These are phyloP conservation scores for Haplosporangium gracile DNA, from an alignment of 192 early-diverging fungal genomes.

Conservation along the genomic window DNA sequence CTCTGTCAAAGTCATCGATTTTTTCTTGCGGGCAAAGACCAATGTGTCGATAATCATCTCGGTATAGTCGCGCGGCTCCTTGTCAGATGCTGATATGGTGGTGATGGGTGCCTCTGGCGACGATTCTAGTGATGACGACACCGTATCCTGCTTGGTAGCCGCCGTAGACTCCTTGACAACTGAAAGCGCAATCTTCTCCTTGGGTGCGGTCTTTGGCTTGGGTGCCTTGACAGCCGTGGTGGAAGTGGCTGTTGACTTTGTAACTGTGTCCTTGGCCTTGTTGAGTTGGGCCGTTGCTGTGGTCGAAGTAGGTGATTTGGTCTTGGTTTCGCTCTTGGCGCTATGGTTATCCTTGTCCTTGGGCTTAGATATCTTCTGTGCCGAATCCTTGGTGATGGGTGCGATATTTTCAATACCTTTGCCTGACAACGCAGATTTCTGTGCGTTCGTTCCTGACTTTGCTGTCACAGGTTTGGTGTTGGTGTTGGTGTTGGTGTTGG, in stretches of 20 bases:
- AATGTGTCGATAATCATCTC: conserved; percentile 67
- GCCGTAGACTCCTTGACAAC: conserved; percentile 2
- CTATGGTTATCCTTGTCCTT: conserved; percentile 8
- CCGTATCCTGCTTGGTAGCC: neutral
- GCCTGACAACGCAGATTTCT: neutral
- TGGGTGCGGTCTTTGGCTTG: neutral
- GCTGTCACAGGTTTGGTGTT: neutral
- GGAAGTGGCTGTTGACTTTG: neutral
- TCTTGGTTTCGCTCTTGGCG: neutral
- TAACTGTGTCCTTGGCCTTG: neutral
- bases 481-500: neutral
- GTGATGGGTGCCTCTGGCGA: neutral
- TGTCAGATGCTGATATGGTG: conserved; percentile 4
- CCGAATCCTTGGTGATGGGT: conserved; percentile 5
- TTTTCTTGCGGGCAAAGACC: conserved; percentile 65
- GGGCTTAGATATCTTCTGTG: neutral
- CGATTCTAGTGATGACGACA: conserved; percentile 23
- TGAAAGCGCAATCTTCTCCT: neutral
- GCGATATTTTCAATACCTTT: conserved; percentile 5
- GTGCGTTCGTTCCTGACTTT: neutral
- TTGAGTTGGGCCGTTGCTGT: neutral
- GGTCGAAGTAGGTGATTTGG: neutral
- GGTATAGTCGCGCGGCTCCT: conserved; percentile 49
- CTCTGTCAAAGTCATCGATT: conserved; percentile 67
- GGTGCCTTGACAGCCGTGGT: conserved; percentile 11